These are phyloP conservation scores for Westerdykella aurantiaca DNA, from an alignment of 2,329 filamentous ascomycete species.

Conservation along the genomic window DNA sequence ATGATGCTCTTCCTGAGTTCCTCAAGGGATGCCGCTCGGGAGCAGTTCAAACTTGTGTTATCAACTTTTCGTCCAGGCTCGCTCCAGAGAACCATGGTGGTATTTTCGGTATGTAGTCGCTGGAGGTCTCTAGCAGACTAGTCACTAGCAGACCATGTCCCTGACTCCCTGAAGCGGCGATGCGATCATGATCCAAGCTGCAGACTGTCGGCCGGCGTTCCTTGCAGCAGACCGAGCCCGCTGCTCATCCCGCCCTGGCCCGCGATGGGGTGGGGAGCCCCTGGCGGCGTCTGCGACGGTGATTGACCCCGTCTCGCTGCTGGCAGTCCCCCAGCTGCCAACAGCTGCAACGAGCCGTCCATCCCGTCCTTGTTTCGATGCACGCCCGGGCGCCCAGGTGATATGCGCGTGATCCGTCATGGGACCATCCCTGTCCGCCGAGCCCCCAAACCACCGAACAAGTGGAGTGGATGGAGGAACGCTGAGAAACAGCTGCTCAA, in stretches of 20 bases:
- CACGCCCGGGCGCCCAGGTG: conserved; percentile 20
- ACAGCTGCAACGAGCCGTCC: conserved; percentile 31
- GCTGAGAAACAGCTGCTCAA: no score
- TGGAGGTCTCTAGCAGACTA: not conserved
- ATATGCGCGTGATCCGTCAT: not conserved
- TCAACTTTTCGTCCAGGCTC: conserved; percentile 1
- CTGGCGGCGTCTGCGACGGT: conserved; percentile 9
- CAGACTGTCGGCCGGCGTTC: conserved; percentile 27
- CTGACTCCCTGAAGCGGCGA: conserved; percentile 6
- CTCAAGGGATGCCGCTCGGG: no score
- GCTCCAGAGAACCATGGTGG: conserved; percentile 1
- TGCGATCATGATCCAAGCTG: conserved; percentile 8
- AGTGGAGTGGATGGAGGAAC: no score
- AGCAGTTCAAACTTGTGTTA: not conserved
- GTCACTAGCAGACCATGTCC: conserved; percentile 9
- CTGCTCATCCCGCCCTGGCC: not conserved
- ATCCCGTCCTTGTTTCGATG: conserved; percentile 31
- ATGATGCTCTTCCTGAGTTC: no score
- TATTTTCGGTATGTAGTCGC: conserved; percentile 3
- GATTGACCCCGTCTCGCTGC: conserved; percentile 21
- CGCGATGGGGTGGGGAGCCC: conserved; percentile 15
- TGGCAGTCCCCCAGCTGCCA: no score
- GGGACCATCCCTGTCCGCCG: conserved; percentile 2
- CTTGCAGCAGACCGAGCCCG: conserved; percentile 21
- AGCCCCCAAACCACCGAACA: conserved; percentile 9